Conservation (phyloP, 129 eudicot species). For the Chrysanthemum makinoi region DNA sequence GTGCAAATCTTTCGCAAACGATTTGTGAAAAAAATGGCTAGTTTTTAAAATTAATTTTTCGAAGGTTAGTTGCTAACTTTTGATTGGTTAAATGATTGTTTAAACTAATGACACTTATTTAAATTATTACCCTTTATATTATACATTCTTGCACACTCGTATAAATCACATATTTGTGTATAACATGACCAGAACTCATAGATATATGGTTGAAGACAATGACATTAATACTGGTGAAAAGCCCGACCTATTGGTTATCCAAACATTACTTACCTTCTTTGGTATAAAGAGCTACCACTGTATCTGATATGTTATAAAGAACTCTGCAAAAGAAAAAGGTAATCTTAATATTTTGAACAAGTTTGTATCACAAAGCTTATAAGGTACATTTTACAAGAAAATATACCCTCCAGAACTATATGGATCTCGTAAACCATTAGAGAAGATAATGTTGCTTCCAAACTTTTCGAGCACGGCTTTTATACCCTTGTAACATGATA, state of each 20-base stretch:
- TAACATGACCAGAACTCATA: too few species aligned
- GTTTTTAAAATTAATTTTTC: too few species aligned
- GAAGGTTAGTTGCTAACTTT: too few species aligned
- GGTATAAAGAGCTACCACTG: conserved; percentile 23
- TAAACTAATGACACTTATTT: too few species aligned
- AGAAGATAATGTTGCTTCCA: conserved; percentile 46
- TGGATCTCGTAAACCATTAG: conserved; percentile 40
- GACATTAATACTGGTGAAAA: background rate
- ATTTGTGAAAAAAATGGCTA: too few species aligned
- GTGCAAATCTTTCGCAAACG: too few species aligned
- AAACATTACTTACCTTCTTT: conserved; percentile 10
- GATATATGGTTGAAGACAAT: too few species aligned
- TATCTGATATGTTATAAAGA: conserved; percentile 35
- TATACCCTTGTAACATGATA: conserved; percentile 11
- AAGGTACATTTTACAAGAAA: background rate
- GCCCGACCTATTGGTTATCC: background rate
- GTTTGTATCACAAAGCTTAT: too few species aligned
- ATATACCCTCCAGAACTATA: conserved; percentile 45
- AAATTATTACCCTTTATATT: too few species aligned
- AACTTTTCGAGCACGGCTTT: conserved; percentile 36
- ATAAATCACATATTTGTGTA: too few species aligned
- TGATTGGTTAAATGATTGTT: too few species aligned
- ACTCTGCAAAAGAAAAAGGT: background rate
- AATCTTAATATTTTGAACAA: background rate
- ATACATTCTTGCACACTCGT: too few species aligned